Evolutionary conservation across 805 yeast species (phyloP).

Genomic region (Priceomyces carsonii): DNA sequence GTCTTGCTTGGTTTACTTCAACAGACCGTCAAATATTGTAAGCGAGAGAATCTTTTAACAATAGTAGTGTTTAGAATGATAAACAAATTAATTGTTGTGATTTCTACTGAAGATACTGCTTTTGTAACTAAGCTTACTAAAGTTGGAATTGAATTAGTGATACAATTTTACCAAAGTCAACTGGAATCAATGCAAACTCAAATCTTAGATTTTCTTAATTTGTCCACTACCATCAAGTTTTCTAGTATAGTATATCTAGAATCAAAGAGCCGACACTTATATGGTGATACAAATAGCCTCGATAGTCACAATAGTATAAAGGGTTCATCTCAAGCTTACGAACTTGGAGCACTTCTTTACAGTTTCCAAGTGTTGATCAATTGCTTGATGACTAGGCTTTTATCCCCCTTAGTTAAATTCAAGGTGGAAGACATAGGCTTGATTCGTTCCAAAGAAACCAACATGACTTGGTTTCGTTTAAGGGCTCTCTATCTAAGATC

Average conservation of each 20-base stretch:
- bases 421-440: constrained; percentile 13
- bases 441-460: not conserved
- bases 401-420: too few relatives aligned
- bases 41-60: constrained; percentile 25
- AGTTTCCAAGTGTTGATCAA: too few relatives aligned
- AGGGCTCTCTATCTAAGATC: constrained; percentile 19
- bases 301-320: too few relatives aligned
- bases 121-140: constrained; percentile 38
- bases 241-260: constrained; percentile 30
- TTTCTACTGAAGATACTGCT: constrained; percentile 40
- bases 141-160: constrained; percentile 36
- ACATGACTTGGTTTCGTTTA: constrained; percentile 26
- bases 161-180: constrained; percentile 39
- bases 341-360: too few relatives aligned
- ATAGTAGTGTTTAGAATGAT: constrained; percentile 38
- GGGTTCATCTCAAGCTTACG: too few relatives aligned
- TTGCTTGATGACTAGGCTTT: too few relatives aligned
- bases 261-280: too few relatives aligned
- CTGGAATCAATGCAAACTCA: constrained; percentile 46
- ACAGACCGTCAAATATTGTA: constrained; percentile 14
- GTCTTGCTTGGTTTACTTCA: constrained; percentile 18
- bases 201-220: constrained; percentile 44
- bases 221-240: constrained; percentile 40
- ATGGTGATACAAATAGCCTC: too few relatives aligned
- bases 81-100: constrained; percentile 45